Conservation (phyloP, 495 filamentous ascomycete species). For the Patellaria atrata region DNA sequence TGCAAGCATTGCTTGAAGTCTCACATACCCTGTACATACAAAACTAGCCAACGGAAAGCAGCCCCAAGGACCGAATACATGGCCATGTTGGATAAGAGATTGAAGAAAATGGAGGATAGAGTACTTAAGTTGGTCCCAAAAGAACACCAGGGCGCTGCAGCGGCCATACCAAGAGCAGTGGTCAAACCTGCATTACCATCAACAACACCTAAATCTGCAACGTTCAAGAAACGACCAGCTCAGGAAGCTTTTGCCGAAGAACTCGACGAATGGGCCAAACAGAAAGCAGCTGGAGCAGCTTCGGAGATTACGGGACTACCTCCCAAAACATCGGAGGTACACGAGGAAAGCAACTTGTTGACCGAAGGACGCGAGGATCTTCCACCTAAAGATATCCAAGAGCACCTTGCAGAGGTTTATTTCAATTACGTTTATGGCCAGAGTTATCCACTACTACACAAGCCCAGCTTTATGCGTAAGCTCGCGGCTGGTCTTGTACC, state of each 20-base stretch:
- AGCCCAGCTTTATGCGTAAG: constrained; percentile 85
- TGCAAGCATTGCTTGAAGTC: constrained; percentile 94
- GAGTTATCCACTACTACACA: constrained; percentile 88
- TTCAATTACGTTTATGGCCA: constrained; percentile 96
- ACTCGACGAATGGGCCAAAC: constrained; percentile 66
- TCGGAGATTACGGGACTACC: constrained; percentile 23
- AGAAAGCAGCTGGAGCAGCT: constrained; percentile 16
- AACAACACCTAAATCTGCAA: constrained; percentile 35
- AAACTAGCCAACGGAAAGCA: constrained; percentile 86
- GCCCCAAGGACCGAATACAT: constrained; percentile 97
- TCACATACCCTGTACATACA: constrained; percentile 96
- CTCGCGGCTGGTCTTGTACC: constrained; percentile 49
- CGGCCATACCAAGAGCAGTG: constrained; percentile 52
- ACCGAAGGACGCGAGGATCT: constrained; percentile 72
- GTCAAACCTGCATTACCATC: constrained; percentile 67
- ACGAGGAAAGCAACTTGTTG: constrained; percentile 56
- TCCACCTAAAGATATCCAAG: constrained; percentile 78
- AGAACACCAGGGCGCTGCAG: constrained; percentile 47
- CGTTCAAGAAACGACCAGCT: constrained; percentile 66
- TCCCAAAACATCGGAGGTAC: constrained; percentile 46
- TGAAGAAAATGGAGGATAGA: constrained; percentile 81
- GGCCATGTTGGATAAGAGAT: constrained; percentile 91
- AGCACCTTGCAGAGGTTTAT: constrained; percentile 86
- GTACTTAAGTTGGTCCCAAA: constrained; percentile 94
- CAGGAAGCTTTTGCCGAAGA: constrained; percentile 80